Percentiles rank a stretch among this genome's conserved stretches.
These are phyloP conservation scores for Senna tora DNA, from an alignment of 306 rosid species.

Conservation along the genomic window DNA sequence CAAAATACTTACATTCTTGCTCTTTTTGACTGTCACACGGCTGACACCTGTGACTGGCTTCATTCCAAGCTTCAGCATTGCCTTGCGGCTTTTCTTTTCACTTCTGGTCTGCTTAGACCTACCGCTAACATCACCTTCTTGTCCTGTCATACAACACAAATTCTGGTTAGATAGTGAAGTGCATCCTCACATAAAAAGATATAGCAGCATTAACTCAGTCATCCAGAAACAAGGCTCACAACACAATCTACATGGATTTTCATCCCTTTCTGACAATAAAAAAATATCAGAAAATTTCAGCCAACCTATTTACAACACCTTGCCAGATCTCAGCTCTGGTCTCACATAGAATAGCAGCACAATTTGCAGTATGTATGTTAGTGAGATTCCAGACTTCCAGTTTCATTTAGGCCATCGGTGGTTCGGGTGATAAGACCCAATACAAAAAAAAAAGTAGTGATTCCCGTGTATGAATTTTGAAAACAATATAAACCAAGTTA, in stretches of 20 bases:
- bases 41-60: slow-evolving; percentile 83
- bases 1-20: slow-evolving; percentile 77
- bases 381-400: not conserved
- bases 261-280: not conserved
- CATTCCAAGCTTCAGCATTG: slow-evolving; percentile 92
- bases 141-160: slow-evolving; percentile 38
- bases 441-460: not conserved
- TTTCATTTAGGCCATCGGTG: not conserved
- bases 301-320: not conserved
- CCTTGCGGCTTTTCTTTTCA: slow-evolving; percentile 90
- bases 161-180: slow-evolving; percentile 13
- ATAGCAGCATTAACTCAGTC: slow-evolving; percentile 1
- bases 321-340: not conserved
- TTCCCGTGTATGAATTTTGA: not conserved
- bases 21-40: slow-evolving; percentile 80
- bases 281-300: slow-evolving; percentile 9
- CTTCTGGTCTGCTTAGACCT: slow-evolving; percentile 93
- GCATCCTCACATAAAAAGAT: not conserved
- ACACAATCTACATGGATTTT: not conserved
- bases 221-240: not conserved
- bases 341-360: not conserved
- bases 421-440: not conserved
- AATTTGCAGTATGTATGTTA: not conserved
- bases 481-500: not conserved
- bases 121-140: slow-evolving; percentile 73